A percentile compares a stretch with the other conserved stretches of the same genome.
Conservation (phyloP, 345 rosid species). For the Rubroshorea leprosula region DNA sequence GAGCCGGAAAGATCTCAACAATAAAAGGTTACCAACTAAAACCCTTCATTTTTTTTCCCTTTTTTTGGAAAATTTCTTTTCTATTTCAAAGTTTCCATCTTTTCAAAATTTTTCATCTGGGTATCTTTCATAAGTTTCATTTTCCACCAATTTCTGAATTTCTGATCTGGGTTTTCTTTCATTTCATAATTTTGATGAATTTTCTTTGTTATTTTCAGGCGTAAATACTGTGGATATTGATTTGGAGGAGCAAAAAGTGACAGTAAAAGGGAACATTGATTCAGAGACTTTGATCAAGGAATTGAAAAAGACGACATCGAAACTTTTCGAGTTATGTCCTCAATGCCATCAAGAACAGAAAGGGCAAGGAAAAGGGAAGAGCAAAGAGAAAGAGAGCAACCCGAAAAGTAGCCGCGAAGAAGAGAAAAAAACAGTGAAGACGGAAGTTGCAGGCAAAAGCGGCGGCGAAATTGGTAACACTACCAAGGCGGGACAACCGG, state of each 20-base stretch:
- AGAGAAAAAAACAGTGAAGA: no score
- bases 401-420: no score
- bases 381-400: conserved; percentile 25
- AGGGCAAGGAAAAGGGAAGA: conserved; percentile 33
- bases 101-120: neutral
- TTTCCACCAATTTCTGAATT: neutral
- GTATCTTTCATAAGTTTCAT: neutral
- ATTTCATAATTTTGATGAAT: neutral
- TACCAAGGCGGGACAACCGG: no score
- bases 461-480: no score
- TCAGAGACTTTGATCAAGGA: conserved; percentile 50
- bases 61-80: neutral
- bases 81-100: neutral
- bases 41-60: neutral
- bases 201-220: conserved; percentile 32
- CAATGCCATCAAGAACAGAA: conserved; percentile 24
- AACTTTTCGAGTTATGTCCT: conserved; percentile 56
- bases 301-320: conserved; percentile 53
- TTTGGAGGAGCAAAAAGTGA: conserved; percentile 53
- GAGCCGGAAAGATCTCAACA: conserved; percentile 58
- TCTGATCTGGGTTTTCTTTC: conserved; percentile 6
- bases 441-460: no score
- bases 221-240: conserved; percentile 60
- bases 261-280: conserved; percentile 47
- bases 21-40: conserved; percentile 43